These are phyloP conservation scores for Lepidium aucheri DNA, from an alignment of 345 rosid species.

Conservation along the genomic window DNA sequence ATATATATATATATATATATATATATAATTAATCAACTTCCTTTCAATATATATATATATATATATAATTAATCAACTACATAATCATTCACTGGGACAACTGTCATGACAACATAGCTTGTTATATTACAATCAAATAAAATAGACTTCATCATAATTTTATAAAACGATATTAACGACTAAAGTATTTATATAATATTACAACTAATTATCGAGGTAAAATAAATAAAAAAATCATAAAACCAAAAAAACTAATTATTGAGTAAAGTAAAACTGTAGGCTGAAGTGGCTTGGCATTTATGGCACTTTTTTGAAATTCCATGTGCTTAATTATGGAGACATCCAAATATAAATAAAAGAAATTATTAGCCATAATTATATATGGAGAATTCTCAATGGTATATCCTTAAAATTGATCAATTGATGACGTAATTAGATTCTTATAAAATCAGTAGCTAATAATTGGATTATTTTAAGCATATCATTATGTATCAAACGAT, in stretches of 20 bases:
- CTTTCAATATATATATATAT: too few relatives aligned
- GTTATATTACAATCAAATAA: conserved; percentile 15
- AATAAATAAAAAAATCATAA: too few relatives aligned
- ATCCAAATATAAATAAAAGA: neutral
- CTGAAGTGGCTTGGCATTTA: conserved; percentile 10
- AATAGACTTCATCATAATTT: neutral
- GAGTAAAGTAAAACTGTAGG: neutral
- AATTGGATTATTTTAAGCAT: neutral
- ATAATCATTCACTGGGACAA: neutral
- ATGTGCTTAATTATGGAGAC: conserved; percentile 18
- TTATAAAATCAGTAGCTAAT: neutral
- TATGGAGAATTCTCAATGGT: conserved; percentile 10
- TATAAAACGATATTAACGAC: neutral
- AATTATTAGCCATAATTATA: neutral
- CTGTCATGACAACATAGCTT: conserved; percentile 20
- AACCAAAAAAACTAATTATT: neutral
- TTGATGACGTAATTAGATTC: conserved; percentile 17
- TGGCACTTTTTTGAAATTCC: neutral
- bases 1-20: too few relatives aligned
- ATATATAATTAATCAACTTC: too few relatives aligned
- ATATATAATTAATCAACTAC: too few relatives aligned
- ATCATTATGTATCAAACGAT: neutral
- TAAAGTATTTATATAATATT: neutral
- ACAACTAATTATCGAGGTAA: neutral
- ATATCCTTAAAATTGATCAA: conserved; percentile 17